These are phyloP conservation scores for Lagenaria siceraria DNA, from an alignment of 306 rosid species.

Conservation along the genomic window DNA sequence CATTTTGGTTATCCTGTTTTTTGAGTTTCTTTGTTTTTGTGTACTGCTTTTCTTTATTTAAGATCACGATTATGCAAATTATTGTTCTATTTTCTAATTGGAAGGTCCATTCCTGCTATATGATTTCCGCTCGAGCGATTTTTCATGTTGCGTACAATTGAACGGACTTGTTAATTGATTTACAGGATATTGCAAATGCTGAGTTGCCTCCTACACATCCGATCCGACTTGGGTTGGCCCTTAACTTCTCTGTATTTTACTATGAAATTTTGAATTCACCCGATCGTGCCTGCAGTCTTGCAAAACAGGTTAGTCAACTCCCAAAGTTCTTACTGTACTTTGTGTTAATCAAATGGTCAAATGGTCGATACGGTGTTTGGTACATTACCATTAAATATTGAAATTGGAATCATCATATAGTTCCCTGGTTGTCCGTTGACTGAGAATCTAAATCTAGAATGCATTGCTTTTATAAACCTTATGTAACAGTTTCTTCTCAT, in stretches of 20 bases:
- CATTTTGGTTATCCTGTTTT: background rate
- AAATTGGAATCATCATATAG: background rate
- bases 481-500: background rate
- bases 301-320: slow-evolving; percentile 67
- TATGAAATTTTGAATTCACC: slow-evolving; percentile 96
- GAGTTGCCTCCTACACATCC: slow-evolving; percentile 97
- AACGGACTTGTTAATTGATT: background rate
- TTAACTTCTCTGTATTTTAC: slow-evolving; percentile 90
- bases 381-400: background rate
- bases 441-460: background rate
- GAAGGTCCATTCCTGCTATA: background rate
- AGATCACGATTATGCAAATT: background rate
- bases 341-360: background rate
- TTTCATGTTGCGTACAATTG: background rate
- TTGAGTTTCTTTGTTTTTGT: background rate
- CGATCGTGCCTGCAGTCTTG: slow-evolving; percentile 98
- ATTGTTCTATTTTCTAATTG: background rate
- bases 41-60: background rate
- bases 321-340: background rate
- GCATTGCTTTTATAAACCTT: background rate
- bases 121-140: background rate
- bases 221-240: slow-evolving; percentile 94
- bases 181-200: slow-evolving; percentile 85
- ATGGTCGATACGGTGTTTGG: background rate
- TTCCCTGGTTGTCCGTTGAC: background rate